Evolutionary conservation across 2,329 filamentous ascomycete species (phyloP), one percentile per base, ranked within the genome.

Genomic region (Penicillium glabrum): DNA sequence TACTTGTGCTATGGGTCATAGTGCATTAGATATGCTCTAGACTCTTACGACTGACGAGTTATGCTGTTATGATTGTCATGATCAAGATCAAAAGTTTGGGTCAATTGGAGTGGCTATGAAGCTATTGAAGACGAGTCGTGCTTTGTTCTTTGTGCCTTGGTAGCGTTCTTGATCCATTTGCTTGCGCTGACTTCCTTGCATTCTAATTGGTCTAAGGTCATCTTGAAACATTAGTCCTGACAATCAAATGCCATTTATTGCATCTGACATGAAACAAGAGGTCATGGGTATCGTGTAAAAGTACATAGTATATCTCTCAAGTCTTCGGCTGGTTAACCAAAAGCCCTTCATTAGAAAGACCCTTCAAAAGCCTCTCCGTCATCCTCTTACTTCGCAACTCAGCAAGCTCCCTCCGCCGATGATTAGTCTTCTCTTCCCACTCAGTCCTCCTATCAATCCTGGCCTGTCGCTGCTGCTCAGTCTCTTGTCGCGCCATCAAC

Each of bases 401-500:
- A 14, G 39, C 50, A 39, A 53, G 29, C 51, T 53, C 26, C 27
- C 21, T n/a, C 5, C 26, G n/a, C 23, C 50, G 39, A 3, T 46
- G 26, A 27, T 27, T 37, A 4, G 13, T 37, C 31, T 11, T 37
- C 23, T 49, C 46, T 19, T 49, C 46, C 46, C 31, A 37, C n/a
- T 24, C 29, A 3, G 31, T 21, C 46, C 31, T 37, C 13, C 21
- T 37, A 33, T 37, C 16, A 10, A 33, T 16, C 21, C 46, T 31
- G 35, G 26, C 26, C 27, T 21, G 19, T n/a, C 46, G 19, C 46
- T 35, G 24, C 33, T 21, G 29, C 46, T 49, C 31, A 19, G 46
- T 49, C 31, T 49, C 46, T 23, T 50, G 21, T 57, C 90, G 80
- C 72, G 91, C 87, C 64, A 81, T 79, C 61, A 86, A 83, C 54